A percentile compares a stretch with the other conserved stretches of the same genome.
Conservation (phyloP, 176 grass and related monocot species). For the Melocanna baccifera region DNA sequence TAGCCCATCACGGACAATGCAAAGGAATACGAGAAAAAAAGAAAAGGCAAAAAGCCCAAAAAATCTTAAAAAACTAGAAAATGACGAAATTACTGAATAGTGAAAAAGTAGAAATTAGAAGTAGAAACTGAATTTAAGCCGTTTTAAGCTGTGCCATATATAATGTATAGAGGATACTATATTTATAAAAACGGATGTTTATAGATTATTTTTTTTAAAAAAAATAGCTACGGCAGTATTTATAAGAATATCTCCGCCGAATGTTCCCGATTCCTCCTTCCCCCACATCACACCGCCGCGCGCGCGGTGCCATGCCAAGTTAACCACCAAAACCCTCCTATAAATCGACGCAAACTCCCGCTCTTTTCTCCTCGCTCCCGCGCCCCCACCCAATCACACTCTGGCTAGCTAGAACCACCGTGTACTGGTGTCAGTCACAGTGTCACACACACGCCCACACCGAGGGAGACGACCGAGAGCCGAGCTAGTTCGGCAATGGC, state of each 20-base stretch:
- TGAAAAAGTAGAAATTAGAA: too few species aligned
- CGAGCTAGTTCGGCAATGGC: conserved; percentile 14
- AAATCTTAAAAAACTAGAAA: too few species aligned
- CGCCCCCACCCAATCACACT: neutral
- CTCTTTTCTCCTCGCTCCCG: conserved; percentile 31
- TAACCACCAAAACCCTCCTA: neutral
- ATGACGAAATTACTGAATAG: too few species aligned
- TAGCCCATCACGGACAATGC: too few species aligned
- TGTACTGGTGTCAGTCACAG: neutral
- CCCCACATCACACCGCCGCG: neutral
- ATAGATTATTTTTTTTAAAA: too few species aligned
- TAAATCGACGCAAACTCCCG: conserved; percentile 22
- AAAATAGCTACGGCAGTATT: too few species aligned
- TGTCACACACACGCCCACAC: neutral
- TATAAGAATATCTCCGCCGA: neutral
- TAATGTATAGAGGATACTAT: too few species aligned
- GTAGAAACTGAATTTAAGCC: too few species aligned
- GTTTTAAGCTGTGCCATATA: too few species aligned
- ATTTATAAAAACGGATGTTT: too few species aligned
- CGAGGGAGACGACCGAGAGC: neutral
- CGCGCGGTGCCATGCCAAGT: neutral
- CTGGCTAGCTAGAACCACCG: neutral
- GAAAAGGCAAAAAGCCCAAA: too few species aligned
- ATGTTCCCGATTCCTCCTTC: neutral
- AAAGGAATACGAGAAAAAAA: too few species aligned